Percentiles rank a stretch among this genome's conserved stretches.
These are phyloP conservation scores for Macadamia integrifolia DNA, from an alignment of 164 flowering plant species.

Conservation along the genomic window DNA sequence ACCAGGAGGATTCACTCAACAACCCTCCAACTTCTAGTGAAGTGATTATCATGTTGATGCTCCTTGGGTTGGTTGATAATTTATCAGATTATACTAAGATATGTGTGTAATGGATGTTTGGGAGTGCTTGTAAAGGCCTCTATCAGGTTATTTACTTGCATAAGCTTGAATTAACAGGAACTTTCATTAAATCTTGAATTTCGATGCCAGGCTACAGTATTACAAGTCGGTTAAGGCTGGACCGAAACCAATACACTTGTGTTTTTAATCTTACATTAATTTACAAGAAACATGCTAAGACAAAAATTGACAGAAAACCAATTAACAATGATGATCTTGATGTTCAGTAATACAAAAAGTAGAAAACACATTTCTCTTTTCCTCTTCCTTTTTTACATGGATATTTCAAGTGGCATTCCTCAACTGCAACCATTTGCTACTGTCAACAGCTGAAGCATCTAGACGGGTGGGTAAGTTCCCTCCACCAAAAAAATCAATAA, in stretches of 20 bases:
- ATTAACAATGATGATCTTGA: not conserved
- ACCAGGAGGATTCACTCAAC: conserved; percentile 73
- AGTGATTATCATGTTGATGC: conserved; percentile 50
- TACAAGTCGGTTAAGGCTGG: not conserved
- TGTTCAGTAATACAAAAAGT: not conserved
- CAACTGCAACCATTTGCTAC: not conserved
- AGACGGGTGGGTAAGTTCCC: not conserved
- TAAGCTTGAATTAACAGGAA: no score
- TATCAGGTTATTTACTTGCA: not conserved
- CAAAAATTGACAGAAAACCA: not conserved
- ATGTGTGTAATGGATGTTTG: not conserved
- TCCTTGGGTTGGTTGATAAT: conserved; percentile 55
- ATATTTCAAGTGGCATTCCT: not conserved
- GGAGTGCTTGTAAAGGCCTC: not conserved
- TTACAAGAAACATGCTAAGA: conserved; percentile 10
- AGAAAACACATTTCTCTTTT: not conserved
- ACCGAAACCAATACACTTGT: conserved; percentile 1
- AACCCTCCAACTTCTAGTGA: conserved; percentile 80
- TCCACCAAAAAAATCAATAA: not conserved
- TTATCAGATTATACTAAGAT: no score
- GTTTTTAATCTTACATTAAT: conserved; percentile 3
- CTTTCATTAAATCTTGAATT: not conserved
- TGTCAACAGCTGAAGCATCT: not conserved
- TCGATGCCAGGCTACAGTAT: not conserved
- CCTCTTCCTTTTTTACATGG: not conserved